Evolutionary conservation across 2,329 filamentous ascomycete species (phyloP).

Genomic region (Xylaria sp.): DNA sequence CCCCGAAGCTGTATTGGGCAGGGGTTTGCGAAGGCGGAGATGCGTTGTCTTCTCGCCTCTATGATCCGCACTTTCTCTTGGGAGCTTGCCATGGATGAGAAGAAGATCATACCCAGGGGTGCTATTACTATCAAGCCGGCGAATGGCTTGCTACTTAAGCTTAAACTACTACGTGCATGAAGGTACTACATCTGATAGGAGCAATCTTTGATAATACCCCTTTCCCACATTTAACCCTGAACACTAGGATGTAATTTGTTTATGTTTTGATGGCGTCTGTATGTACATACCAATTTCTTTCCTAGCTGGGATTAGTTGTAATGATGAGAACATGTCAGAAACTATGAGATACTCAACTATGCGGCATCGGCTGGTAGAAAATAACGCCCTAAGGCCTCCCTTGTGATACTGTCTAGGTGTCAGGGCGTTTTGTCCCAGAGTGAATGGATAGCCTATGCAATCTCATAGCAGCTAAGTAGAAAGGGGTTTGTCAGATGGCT

Average conservation of each 20-base stretch:
- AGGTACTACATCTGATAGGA: not conserved
- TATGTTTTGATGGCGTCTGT: not conserved
- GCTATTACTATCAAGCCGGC: constrained; percentile 75
- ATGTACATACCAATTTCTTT: not conserved
- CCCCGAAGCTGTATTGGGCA: constrained; percentile 78
- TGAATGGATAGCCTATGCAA: no score
- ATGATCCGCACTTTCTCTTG: constrained; percentile 73
- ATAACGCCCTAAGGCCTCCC: not conserved
- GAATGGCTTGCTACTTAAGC: constrained; percentile 68
- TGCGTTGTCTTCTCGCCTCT: constrained; percentile 76
- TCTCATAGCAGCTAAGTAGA: no score
- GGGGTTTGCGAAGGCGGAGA: constrained; percentile 77
- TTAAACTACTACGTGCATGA: constrained; percentile 24
- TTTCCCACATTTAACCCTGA: not conserved
- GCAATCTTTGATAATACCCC: not conserved
- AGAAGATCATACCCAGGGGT: constrained; percentile 67
- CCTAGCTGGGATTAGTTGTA: not conserved
- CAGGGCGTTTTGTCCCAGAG: no score
- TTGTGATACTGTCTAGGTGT: not conserved
- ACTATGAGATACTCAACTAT: not conserved
- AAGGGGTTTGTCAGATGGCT: no score
- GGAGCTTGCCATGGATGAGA: constrained; percentile 66
- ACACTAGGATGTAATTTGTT: not conserved
- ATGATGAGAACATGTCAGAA: not conserved
- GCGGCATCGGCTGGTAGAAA: not conserved